Evolutionary conservation across 768 basidiomycete species (phyloP), one percentile per base, ranked within the genome.

Genomic region (Boletellus sp.): DNA sequence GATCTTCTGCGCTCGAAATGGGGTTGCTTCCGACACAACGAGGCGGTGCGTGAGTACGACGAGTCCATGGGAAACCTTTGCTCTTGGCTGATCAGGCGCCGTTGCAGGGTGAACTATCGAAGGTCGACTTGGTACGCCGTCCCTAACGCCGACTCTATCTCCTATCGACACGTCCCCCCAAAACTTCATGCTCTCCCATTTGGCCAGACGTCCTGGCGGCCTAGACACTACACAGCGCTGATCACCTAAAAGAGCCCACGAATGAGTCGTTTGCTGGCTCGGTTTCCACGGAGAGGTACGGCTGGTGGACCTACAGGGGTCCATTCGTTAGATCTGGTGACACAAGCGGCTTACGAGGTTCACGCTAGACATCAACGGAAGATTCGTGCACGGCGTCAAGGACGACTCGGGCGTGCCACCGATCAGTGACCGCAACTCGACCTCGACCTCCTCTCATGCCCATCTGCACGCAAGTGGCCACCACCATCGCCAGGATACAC

Each of bases 321-420:
- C 43, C 8, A 16, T 24, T 42, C 34, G 28, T 40, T 42, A 31
- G 41, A 0, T 20, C 16, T 16, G 20, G 38, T 32, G 24, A 23
- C 16, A 6, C 22, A 10, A 32, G 16, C 35, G 20, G 16, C 56
- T 65, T 52, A 63, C 42, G 22, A 15, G 3, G n/a, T 38, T 44
- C 38, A 17, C 39, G 12, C 28, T 28, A 63, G 61, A 37, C 17
- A 1, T 38, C 26, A 17, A 20, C 26, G 33, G 41, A 9, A 22
- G 6, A 17, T 55, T 54, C 19, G n/a, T 33, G 12, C 28, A 44
- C 49, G 54, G 53, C 5, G 17, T 49, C 52, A 63, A 63, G 44
- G 38, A 38, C 7, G 38, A 38, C 6, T 22, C 19, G 6, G 17
- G 48, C 10, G 44, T 32, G 16, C 6, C 40, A 1, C 49, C 48